A percentile compares a stretch with the other conserved stretches of the same genome.
Evolutionary conservation across 441 rosid species (phyloP).

Genomic region (Rhodomyrtus psidioides): DNA sequence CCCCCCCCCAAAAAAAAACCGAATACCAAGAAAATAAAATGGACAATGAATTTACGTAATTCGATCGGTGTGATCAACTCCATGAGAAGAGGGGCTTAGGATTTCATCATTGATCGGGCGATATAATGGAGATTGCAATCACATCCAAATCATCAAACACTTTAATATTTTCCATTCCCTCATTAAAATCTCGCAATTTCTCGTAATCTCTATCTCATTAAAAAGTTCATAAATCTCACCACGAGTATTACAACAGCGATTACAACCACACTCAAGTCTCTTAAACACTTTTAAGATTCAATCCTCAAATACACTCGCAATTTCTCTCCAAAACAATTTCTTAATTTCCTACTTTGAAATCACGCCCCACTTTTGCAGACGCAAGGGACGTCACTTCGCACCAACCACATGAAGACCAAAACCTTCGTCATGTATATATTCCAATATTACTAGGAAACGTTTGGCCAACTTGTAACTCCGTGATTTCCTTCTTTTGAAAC

Average conservation of each 20-base stretch:
- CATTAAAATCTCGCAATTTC: neutral
- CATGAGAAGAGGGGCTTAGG: neutral
- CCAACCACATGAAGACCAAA: neutral
- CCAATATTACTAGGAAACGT: neutral
- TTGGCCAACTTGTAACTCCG: neutral
- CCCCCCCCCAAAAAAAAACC: neutral
- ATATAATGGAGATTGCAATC: neutral
- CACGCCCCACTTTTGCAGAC: neutral
- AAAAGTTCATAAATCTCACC: neutral
- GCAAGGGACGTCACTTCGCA: neutral
- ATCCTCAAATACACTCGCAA: too few species aligned
- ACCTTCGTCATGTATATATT: neutral
- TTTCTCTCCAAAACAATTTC: too few species aligned
- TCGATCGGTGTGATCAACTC: neutral
- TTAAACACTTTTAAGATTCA: too few species aligned
- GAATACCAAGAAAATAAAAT: neutral
- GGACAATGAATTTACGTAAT: neutral
- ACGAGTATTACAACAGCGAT: neutral
- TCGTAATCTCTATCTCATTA: neutral
- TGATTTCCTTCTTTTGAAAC: neutral
- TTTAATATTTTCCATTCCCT: accelerated
- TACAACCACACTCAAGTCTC: neutral
- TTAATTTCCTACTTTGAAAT: neutral
- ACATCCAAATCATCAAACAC: accelerated
- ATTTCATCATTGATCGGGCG: accelerated